Conservation (phyloP, 1,284 basidiomycete genomes). For the Naganishia cerealis region DNA sequence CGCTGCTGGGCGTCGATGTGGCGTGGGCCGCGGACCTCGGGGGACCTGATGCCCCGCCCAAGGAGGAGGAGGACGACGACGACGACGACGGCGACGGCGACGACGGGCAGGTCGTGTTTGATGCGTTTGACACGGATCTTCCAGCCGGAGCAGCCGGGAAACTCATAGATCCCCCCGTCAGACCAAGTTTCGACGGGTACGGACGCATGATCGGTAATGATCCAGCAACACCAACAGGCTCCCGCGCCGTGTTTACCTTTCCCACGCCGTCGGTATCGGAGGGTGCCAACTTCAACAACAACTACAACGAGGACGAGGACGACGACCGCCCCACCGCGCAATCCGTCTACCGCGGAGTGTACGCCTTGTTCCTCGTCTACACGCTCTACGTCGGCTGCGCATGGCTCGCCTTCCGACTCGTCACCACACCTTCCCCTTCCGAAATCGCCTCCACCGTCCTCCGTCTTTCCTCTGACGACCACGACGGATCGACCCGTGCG, state of each 20-base stretch:
- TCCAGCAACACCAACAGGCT: background rate
- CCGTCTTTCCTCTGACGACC: background rate
- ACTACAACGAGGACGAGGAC: background rate
- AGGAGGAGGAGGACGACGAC: constrained; percentile 29
- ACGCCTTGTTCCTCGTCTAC: constrained; percentile 67
- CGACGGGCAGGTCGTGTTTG: constrained; percentile 23
- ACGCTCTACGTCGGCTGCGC: constrained; percentile 61
- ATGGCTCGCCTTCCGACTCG: constrained; percentile 67
- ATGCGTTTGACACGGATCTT: constrained; percentile 13
- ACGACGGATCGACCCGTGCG: background rate
- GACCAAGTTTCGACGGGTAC: constrained; percentile 28
- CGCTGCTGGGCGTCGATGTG: constrained; percentile 71
- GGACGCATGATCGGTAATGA: background rate
- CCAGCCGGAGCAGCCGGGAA: background rate
- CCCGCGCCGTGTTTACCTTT: background rate
- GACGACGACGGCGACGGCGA: constrained; percentile 7
- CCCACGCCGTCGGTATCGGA: background rate
- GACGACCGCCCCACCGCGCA: constrained; percentile 1
- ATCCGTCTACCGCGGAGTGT: constrained; percentile 53
- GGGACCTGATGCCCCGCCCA: constrained; percentile 40
- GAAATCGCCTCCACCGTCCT: background rate
- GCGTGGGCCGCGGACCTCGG: constrained; percentile 61
- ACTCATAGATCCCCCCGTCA: constrained; percentile 6
- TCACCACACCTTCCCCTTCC: constrained; percentile 50
- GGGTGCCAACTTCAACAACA: background rate